These are phyloP conservation scores for Sugiyamaella japonica DNA, from an alignment of 1,139 yeast species.

Conservation along the genomic window DNA sequence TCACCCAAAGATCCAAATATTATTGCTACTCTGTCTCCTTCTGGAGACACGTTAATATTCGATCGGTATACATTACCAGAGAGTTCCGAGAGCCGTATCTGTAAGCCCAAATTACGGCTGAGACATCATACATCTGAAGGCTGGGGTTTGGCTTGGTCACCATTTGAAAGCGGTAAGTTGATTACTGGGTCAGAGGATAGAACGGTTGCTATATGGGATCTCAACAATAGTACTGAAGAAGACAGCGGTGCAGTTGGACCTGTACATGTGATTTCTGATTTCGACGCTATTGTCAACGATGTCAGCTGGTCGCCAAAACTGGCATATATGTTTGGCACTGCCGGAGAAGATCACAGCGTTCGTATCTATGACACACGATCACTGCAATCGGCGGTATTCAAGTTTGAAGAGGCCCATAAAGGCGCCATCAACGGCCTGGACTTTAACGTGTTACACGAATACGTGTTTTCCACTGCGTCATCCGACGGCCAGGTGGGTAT, in stretches of 20 bases:
- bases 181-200: slow-evolving; percentile 70
- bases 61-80: slow-evolving; percentile 43
- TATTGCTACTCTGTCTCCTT: slow-evolving; percentile 76
- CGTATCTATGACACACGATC: slow-evolving; percentile 66
- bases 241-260: slow-evolving; percentile 27
- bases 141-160: slow-evolving; percentile 69
- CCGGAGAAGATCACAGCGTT: slow-evolving; percentile 68
- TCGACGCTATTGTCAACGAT: slow-evolving; percentile 42
- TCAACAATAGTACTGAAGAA: slow-evolving; percentile 15
- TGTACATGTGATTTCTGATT: slow-evolving; percentile 27
- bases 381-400: slow-evolving; percentile 25
- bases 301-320: slow-evolving; percentile 49
- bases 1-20: slow-evolving; percentile 70
- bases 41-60: slow-evolving; percentile 72
- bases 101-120: slow-evolving; percentile 38
- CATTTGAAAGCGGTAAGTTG: slow-evolving; percentile 39
- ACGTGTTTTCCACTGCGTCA: slow-evolving; percentile 69
- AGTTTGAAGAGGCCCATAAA: slow-evolving; percentile 39
- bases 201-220: slow-evolving; percentile 68
- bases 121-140: slow-evolving; percentile 68
- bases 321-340: slow-evolving; percentile 62
- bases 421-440: slow-evolving; percentile 63
- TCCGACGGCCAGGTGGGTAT: slow-evolving; percentile 57
- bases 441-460: slow-evolving; percentile 57
- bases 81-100: slow-evolving; percentile 27